Conservation (phyloP, 352 stramenopile species). For the Pythium rishiriense region DNA sequence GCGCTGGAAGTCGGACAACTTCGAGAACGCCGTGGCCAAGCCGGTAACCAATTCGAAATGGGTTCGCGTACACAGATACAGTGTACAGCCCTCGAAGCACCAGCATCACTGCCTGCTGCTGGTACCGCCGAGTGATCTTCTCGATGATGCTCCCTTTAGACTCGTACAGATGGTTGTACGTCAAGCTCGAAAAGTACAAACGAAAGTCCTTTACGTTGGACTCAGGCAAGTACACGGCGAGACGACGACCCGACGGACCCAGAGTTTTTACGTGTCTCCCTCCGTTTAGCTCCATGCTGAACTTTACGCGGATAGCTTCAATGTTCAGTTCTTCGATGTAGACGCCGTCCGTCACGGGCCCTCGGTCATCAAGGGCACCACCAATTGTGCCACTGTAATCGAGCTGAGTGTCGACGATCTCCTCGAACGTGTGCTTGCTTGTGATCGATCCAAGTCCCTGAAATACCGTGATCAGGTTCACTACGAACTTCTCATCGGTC, state of each 20-base stretch:
- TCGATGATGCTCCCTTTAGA: conserved; percentile 69
- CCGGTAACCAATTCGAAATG: conserved; percentile 86
- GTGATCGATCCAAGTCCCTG: conserved; percentile 78
- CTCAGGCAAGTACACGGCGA: conserved; percentile 85
- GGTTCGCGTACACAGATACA: conserved; percentile 87
- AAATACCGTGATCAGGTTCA: conserved; percentile 89
- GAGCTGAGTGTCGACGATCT: conserved; percentile 77
- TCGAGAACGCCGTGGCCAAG: conserved; percentile 82
- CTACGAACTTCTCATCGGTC: conserved; percentile 90
- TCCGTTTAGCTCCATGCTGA: conserved; percentile 86
- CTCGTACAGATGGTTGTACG: conserved; percentile 85
- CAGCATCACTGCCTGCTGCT: conserved; percentile 83
- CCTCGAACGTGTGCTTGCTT: conserved; percentile 75
- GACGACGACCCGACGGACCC: conserved; percentile 61
- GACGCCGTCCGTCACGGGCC: conserved; percentile 51
- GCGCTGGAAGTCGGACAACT: conserved; percentile 73
- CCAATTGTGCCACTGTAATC: conserved; percentile 46
- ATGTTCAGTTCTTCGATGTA: conserved; percentile 89
- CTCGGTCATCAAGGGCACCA: conserved; percentile 29
- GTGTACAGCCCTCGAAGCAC: conserved; percentile 84
- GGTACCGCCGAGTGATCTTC: conserved; percentile 79
- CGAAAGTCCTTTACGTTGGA: conserved; percentile 90
- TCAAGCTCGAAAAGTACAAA: conserved; percentile 79
- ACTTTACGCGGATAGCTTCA: conserved; percentile 82
- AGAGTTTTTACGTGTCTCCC: conserved; percentile 84